phyloP scores from a whole-genome alignment of 1,284 basidiomycete genomes.

The Microbotryum violaceum region DNA sequence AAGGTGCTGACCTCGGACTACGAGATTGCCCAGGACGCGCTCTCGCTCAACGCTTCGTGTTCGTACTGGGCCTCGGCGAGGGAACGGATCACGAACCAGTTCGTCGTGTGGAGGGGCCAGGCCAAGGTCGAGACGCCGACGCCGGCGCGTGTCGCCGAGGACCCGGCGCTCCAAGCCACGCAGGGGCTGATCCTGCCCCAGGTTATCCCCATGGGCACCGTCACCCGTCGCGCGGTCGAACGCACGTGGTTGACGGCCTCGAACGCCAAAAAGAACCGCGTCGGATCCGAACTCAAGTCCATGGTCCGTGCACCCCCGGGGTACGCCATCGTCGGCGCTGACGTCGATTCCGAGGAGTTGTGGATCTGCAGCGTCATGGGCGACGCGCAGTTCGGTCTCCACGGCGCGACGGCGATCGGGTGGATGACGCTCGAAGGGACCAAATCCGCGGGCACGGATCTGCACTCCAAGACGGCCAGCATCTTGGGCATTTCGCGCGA shows the following conservation, averaged over 20 bases:
- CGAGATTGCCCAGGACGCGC: conserved; percentile 69
- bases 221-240: conserved; percentile 94
- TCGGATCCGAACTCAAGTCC: conserved; percentile 94
- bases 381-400: conserved; percentile 94
- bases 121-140: conserved; percentile 13
- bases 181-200: conserved; percentile 92
- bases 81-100: conserved; percentile 85
- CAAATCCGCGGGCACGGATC: conserved; percentile 89
- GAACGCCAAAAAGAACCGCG: conserved; percentile 94
- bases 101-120: conserved; percentile 74
- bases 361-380: conserved; percentile 99
- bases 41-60: conserved; percentile 90
- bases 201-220: conserved; percentile 96
- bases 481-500: conserved; percentile 91
- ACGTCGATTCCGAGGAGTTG: conserved; percentile 96
- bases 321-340: conserved; percentile 91
- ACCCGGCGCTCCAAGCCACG: conserved; percentile 46
- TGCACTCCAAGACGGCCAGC: conserved; percentile 92
- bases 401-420: conserved; percentile 92
- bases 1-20: conserved; percentile 58
- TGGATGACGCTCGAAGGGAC: conserved; percentile 99
- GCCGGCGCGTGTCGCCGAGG: conserved; percentile 9
- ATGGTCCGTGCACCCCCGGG: conserved; percentile 93
- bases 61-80: conserved; percentile 96
- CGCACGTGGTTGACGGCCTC: conserved; percentile 97